Base-by-base conservation (phyloP, 495 filamentous ascomycete genomes). In the Extremus antarcticus region DNA sequence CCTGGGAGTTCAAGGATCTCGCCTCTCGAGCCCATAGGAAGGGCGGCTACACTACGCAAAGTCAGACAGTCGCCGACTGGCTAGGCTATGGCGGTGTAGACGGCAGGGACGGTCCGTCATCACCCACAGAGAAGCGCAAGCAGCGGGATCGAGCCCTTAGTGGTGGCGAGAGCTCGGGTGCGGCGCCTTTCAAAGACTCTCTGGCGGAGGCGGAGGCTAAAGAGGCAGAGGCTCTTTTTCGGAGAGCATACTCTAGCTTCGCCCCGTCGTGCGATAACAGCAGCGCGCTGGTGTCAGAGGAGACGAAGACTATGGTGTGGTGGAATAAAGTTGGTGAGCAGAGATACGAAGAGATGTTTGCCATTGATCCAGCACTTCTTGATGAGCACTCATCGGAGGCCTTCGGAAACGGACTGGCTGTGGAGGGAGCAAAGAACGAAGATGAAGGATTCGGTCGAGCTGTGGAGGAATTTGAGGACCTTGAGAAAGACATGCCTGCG, bases 201-300 rank as follows among this genome's bases (percentile, higher is more conserved):
- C 20, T 47, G 17, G 55, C 53, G 24, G 62, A 60, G n/a, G 71
- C 79, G 1, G 73, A 79, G 50, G 74, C 80, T 59, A 76, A 78
- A 20, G 83, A 84, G 66, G 74, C 85, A 63, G 85, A 88, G 25
- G 78, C 86, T 2, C 71, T 90, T 23, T 86, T 94, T 58, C 78
- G 87, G 41, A 82, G 87, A 48, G 87, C 84, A 4, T 95, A 90
- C 66, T 94, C 88, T 0, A 86, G 85, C 55, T 95, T 95, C 71
- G 88, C 88, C 11, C 90, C 90, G 3, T 81, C 78, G 49, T 82
- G 81, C 54, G 90, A 96, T 63, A 87, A 92, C 65, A 78, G 85
- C 2, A 79, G 75, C 3, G 81, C 90, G 1, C 74, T 94, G 52
- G 70, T 90, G 9, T 80, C 90, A 35, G 77, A 76, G 13, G 82